phyloP scores from a whole-genome alignment of 768 basidiomycete genomes.

The Thelephora aurantiotincta region DNA sequence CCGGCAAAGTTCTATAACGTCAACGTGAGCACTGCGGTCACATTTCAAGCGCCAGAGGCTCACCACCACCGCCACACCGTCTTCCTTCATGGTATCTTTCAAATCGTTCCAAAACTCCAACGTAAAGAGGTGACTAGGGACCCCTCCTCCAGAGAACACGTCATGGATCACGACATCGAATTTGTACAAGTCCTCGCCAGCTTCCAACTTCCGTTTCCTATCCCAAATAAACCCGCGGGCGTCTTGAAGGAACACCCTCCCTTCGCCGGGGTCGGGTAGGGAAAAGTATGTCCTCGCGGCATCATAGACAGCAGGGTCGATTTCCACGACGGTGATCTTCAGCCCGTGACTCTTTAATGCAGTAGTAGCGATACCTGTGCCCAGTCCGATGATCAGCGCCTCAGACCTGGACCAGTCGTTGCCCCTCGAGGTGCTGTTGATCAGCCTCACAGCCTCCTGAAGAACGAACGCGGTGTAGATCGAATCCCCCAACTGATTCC shows the following conservation, averaged over 20 bases:
- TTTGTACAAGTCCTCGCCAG: constrained; percentile 14
- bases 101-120: constrained; percentile 71
- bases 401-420: constrained; percentile 14
- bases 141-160: constrained; percentile 88
- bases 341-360: constrained; percentile 59
- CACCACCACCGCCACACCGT: constrained; percentile 75
- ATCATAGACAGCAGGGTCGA: constrained; percentile 81
- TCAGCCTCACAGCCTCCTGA: constrained; percentile 73
- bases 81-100: constrained; percentile 42
- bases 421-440: constrained; percentile 34
- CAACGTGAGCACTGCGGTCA: not conserved
- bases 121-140: constrained; percentile 78
- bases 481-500: constrained; percentile 52
- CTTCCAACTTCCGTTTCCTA: constrained; percentile 20
- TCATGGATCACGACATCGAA: constrained; percentile 80
- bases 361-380: constrained; percentile 69
- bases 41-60: constrained; percentile 15
- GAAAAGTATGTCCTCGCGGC: constrained; percentile 73
- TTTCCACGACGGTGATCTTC: constrained; percentile 76
- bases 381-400: constrained; percentile 74
- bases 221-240: constrained; percentile 48
- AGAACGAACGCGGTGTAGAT: constrained; percentile 76
- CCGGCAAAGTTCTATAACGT: constrained; percentile 70
- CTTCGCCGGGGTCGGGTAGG: constrained; percentile 46
- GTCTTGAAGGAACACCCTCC: constrained; percentile 60